Evolutionary conservation across 208 protist species (phyloP), one percentile per base, ranked within the genome.

Genomic region (Crithidia thermophila): DNA sequence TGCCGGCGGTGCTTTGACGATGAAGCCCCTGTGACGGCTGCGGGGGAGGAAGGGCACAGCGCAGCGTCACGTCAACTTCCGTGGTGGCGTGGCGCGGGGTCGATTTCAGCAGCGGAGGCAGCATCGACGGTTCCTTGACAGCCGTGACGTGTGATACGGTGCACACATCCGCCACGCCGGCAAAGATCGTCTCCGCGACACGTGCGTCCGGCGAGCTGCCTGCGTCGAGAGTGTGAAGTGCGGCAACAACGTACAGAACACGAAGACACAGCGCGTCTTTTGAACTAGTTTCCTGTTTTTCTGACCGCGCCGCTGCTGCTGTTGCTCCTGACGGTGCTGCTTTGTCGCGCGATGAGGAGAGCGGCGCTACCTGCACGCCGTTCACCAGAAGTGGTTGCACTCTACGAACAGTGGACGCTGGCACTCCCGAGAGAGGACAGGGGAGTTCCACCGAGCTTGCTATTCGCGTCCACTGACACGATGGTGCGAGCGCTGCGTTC

Each of bases 361-460:
- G n/a, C n/a, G n/a, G 37, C 0, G 31, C 10, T 18, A 49, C 5
- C 4, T 33, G 40, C 2, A 63, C 57, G 11, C 57, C 57, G 30
- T 33, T 25, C 1, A 63, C 57, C 1, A 63, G 42, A 0, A 63
- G 57, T 3, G 43, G 30, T 7, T 27, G n/a, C n/a, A n/a, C n/a
- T n/a, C n/a, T n/a, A 42, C n/a, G 37, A 7, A 23, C 28, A 13
- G 51, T 20, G 18, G 63, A 9, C 0, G 55, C 21, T 7, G 47
- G 36, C 20, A 34, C 27, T 11, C 51, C 23, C n/a, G 50, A 9
- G 25, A 33, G 23, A 18, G 43, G 36, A 1, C 60, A 67, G 25
- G 69, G 69, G 5, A 75, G 69, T 30, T 25, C 27, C 30, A 62
- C 37, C 14, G 69, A 23, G 1, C 23, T 30, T 18, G 69, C 59